A percentile compares a stretch with the other conserved stretches of the same genome.
Conservation (phyloP, 2,329 filamentous ascomycete genomes). For the Talaromyces verruculosus region DNA sequence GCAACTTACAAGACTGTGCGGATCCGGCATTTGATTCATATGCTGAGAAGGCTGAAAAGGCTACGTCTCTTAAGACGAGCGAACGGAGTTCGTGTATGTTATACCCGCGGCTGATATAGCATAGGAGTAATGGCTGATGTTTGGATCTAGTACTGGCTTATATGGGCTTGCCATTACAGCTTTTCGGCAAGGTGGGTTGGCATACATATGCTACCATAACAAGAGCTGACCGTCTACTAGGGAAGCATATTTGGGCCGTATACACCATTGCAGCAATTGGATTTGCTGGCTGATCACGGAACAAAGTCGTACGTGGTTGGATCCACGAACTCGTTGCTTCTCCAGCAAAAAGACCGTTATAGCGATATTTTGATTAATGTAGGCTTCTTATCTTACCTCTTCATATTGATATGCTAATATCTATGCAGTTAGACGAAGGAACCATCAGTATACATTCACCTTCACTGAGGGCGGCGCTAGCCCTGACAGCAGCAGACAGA, state of each 20-base stretch:
- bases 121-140: not conserved
- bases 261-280: constrained; percentile 91
- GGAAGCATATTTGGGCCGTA: constrained; percentile 96
- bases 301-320: constrained; percentile 98
- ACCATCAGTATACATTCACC: constrained; percentile 80
- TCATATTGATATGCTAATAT: constrained; percentile 7
- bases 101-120: not conserved
- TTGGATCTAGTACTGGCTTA: constrained; percentile 68
- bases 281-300: constrained; percentile 86
- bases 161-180: constrained; percentile 90
- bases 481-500: constrained; percentile 80
- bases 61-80: constrained; percentile 85
- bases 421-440: constrained; percentile 70
- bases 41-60: constrained; percentile 70
- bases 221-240: constrained; percentile 55
- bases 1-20: constrained; percentile 89
- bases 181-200: constrained; percentile 76
- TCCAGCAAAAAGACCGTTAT: constrained; percentile 93
- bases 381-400: constrained; percentile 22
- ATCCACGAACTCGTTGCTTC: constrained; percentile 88
- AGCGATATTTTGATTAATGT: constrained; percentile 92
- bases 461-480: constrained; percentile 71
- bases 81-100: constrained; percentile 74
- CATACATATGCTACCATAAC: constrained; percentile 60
- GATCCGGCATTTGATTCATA: constrained; percentile 88